These are phyloP conservation scores for Rhizophagus sp. DNA, from an alignment of 192 early-diverging fungal genomes.

Conservation along the genomic window DNA sequence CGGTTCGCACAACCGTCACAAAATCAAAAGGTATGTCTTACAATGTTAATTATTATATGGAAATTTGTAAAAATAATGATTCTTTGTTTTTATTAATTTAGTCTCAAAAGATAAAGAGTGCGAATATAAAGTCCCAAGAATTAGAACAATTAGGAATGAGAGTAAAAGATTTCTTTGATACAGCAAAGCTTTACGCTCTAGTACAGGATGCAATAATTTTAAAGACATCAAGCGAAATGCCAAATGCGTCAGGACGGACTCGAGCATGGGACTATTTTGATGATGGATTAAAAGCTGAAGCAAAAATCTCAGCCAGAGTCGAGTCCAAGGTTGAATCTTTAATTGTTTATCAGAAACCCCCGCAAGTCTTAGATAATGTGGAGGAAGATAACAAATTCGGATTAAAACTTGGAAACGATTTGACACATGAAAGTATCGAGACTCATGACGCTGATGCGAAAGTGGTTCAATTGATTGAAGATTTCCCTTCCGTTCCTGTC, in stretches of 20 bases:
- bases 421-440: neutral
- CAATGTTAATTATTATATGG: neutral
- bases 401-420: neutral
- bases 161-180: neutral
- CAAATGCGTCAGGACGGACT: neutral
- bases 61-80: neutral
- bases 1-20: neutral
- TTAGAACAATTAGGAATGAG: neutral
- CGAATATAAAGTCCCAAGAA: neutral
- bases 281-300: neutral
- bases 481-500: neutral
- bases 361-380: neutral
- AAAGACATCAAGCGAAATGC: neutral
- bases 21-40: neutral
- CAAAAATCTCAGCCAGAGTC: neutral
- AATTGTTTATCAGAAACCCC: neutral
- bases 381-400: neutral
- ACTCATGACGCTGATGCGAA: neutral
- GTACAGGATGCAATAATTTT: neutral
- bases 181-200: neutral
- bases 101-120: neutral
- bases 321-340: neutral
- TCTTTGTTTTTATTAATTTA: neutral
- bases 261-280: neutral
- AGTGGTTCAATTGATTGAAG: neutral